These are phyloP conservation scores for Alternaria alternata DNA, from an alignment of 2,329 filamentous ascomycete species.

Conservation along the genomic window DNA sequence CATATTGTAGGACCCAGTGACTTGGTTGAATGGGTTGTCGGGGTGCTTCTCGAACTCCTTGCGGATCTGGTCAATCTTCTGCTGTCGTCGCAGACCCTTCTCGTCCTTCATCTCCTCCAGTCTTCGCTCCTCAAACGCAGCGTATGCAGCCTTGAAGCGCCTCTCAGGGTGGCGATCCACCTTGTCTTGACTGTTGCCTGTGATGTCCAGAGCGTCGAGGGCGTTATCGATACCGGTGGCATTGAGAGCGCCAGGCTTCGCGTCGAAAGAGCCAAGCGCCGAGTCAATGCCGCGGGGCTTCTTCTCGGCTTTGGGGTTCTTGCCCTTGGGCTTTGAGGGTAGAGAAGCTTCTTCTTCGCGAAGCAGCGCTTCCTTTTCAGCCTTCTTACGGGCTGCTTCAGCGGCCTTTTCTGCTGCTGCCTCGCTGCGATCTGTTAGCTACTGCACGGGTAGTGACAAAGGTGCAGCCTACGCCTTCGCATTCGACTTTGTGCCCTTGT, in stretches of 20 bases:
- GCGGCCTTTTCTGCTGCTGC: constrained; percentile 84
- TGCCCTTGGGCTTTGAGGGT: constrained; percentile 70
- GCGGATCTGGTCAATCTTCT: constrained; percentile 81
- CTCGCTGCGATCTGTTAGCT: constrained; percentile 65
- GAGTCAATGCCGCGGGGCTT: constrained; percentile 72
- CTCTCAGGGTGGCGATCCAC: constrained; percentile 89
- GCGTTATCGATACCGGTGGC: constrained; percentile 93
- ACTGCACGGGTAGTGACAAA: not conserved
- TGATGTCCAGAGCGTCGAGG: constrained; percentile 81
- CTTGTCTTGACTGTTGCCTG: constrained; percentile 68
- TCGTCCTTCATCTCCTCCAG: constrained; percentile 87
- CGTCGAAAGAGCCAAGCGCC: constrained; percentile 56
- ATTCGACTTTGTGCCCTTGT: constrained; percentile 82
- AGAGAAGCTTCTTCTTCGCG: constrained; percentile 80
- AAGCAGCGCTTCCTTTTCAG: constrained; percentile 83
- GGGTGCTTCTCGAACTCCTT: constrained; percentile 96
- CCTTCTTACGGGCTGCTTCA: constrained; percentile 86
- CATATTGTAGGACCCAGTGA: constrained; percentile 77
- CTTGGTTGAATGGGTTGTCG: constrained; percentile 96
- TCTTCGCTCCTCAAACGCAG: constrained; percentile 80
- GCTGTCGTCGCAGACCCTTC: constrained; percentile 80
- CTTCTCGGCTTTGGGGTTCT: constrained; percentile 69
- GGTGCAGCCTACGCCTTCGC: constrained; percentile 78
- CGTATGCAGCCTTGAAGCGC: constrained; percentile 84
- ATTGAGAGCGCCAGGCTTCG: constrained; percentile 67